A percentile compares a stretch with the other conserved stretches of the same genome.
Conservation (phyloP, 129 eudicot genomes). For the sunflower (Helianthus annuus) region DNA sequence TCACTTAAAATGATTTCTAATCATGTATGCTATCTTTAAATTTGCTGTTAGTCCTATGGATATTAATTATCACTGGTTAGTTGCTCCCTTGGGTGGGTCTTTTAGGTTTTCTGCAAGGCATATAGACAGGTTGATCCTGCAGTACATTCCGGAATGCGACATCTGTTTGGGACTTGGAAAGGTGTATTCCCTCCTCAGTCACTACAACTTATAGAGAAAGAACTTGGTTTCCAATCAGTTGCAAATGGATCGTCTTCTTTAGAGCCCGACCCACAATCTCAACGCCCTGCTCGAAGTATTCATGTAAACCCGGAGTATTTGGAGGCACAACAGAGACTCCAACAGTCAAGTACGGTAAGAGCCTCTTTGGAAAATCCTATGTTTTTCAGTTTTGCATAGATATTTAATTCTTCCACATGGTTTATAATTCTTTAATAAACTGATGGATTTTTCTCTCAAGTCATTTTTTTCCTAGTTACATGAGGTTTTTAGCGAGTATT, state of each 20-base stretch:
- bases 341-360: slow-evolving; percentile 78
- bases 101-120: slow-evolving; percentile 98
- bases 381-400: background rate
- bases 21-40: slow-evolving; percentile 18
- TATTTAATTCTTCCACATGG: background rate
- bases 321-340: slow-evolving; percentile 77
- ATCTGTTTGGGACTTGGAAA: slow-evolving; percentile 98
- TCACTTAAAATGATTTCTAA: background rate
- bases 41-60: slow-evolving; percentile 12
- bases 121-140: slow-evolving; percentile 80
- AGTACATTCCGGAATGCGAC: slow-evolving; percentile 70
- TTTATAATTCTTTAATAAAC: background rate
- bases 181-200: slow-evolving; percentile 78
- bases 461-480: background rate
- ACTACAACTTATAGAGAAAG: slow-evolving; percentile 81
- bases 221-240: slow-evolving; percentile 67
- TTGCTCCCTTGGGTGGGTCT: slow-evolving; percentile 35
- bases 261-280: slow-evolving; percentile 55
- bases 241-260: slow-evolving; percentile 64
- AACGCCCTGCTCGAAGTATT: slow-evolving; percentile 76
- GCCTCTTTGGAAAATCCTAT: slow-evolving; percentile 1
- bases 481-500: background rate
- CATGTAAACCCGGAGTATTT: slow-evolving; percentile 95
- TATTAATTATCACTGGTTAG: slow-evolving; percentile 35
- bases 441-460: background rate